Conservation (phyloP, 2,329 filamentous ascomycete species). For the Xylaria sp. region DNA sequence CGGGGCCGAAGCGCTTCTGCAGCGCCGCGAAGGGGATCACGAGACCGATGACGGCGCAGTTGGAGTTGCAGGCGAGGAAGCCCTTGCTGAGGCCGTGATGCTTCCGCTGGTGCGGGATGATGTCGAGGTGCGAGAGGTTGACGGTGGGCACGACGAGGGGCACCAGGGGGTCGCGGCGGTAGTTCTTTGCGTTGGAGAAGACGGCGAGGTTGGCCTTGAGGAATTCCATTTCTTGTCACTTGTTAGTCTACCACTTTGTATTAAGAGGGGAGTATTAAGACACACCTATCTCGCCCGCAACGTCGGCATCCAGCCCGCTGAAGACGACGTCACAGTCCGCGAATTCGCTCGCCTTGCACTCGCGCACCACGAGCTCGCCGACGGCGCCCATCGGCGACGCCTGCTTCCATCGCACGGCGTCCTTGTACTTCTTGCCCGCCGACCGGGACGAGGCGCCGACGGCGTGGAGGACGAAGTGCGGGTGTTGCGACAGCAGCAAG, state of each 20-base stretch:
- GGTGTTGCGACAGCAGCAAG: conserved; percentile 81
- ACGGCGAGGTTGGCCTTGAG: conserved; percentile 81
- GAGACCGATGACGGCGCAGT: conserved; percentile 94
- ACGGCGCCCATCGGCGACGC: conserved; percentile 73
- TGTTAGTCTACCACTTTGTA: too few species aligned
- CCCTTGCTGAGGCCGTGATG: conserved; percentile 71
- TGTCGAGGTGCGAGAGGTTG: conserved; percentile 78
- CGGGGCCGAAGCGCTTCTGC: conserved; percentile 77
- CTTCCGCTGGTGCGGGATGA: conserved; percentile 83
- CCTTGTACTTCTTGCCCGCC: conserved; percentile 88
- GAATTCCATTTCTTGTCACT: conserved; percentile 72
- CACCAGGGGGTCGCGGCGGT: conserved; percentile 82
- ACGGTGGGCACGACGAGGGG: conserved; percentile 93
- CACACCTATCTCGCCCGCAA: conserved; percentile 85
- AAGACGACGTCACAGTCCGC: conserved; percentile 89
- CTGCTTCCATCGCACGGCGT: conserved; percentile 95
- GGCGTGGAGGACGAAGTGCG: conserved; percentile 78
- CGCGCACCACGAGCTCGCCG: conserved; percentile 75
- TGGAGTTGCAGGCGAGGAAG: conserved; percentile 95
- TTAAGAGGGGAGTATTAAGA: neutral
- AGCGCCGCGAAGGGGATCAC: conserved; percentile 93
- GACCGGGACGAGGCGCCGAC: conserved; percentile 86
- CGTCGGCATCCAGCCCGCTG: conserved; percentile 84
- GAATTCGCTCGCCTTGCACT: conserved; percentile 79
- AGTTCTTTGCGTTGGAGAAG: conserved; percentile 98